Evolutionary conservation across 2,329 filamentous ascomycete species (phyloP), one percentile per base, ranked within the genome.

Genomic region (Clarireedia monteithiana): DNA sequence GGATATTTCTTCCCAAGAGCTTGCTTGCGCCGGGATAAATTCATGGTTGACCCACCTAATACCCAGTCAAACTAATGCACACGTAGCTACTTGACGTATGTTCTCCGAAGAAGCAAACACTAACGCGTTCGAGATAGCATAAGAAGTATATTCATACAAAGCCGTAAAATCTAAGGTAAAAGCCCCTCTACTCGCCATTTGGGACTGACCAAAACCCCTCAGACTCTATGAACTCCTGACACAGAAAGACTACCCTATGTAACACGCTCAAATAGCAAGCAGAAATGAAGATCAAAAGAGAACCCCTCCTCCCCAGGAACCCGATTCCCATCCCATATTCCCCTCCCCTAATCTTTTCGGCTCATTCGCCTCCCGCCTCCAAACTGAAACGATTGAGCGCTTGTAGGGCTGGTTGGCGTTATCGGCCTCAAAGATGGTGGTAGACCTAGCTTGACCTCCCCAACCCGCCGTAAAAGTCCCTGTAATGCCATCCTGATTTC

Each of bases 401-500:
- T 63, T 3, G 53, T 59, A 12, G 66, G 66, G 50, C 63, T 67
- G 10, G 49, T 57, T 9, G 64, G 64, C 1, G 53, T 60, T 6
- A 23, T 50, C 3, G 59, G 34, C 39, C 57, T 57, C 9, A 48
- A 55, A 36, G 48, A 40, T 27, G 62, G 61, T 4, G 64, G 59
- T 17, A 70, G 40, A 3, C 81, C 82, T 0, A 86, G 69, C 17
- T 75, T 79, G 2, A 88, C 82, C 72, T 97, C 92, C 51, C 94
- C 95, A 1, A 97, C 86, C 39, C 91, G 79, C 63, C 86, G 79
- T 59, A 96, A 77, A 24, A 97, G 78, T 0, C 83, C 80, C 59
- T 96, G 84, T 44, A 99, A 77, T 1, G 89, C 87, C 9, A 82
- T 73, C 59, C 95, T 83, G 34, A 97, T 77, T 61, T 99, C 94